phyloP scores from a whole-genome alignment of 371 early-diverging fungal species.

The Apophysomyces ossiformis region DNA sequence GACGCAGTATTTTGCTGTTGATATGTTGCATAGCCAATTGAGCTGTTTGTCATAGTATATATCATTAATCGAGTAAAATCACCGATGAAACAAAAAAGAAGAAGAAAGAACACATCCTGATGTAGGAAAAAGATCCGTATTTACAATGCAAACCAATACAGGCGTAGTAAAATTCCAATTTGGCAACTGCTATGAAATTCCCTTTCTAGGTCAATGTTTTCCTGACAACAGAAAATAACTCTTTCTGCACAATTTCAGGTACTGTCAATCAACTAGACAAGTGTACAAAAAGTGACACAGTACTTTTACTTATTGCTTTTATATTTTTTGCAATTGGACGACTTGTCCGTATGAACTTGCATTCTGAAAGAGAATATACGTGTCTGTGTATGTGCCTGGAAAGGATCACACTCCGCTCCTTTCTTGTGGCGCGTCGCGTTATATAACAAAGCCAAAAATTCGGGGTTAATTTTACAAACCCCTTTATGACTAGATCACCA shows the following conservation, averaged over 20 bases:
- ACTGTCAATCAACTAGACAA: too few relatives aligned
- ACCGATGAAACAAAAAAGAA: neutral
- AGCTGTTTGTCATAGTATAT: constrained; percentile 11
- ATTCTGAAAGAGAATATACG: too few relatives aligned
- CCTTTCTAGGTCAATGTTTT: constrained; percentile 1
- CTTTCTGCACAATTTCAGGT: too few relatives aligned
- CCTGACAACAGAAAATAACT: neutral
- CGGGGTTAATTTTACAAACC: neutral
- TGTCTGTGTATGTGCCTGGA: too few relatives aligned
- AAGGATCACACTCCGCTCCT: neutral
- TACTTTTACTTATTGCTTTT: too few relatives aligned
- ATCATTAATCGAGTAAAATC: neutral
- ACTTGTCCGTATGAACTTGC: too few relatives aligned
- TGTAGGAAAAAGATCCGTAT: neutral
- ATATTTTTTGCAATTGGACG: too few relatives aligned
- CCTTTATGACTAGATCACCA: constrained; percentile 2
- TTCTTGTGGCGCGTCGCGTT: constrained; percentile 6
- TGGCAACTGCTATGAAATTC: constrained; percentile 8
- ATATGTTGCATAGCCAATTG: constrained; percentile 51
- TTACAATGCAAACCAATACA: neutral
- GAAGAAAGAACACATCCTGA: neutral
- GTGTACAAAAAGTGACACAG: too few relatives aligned
- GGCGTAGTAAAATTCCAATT: neutral
- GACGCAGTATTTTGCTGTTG: constrained; percentile 43
- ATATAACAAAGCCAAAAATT: neutral